A percentile compares a stretch with the other conserved stretches of the same genome.
These are phyloP conservation scores for Eimeria acervulina DNA, from an alignment of 169 alveolate species.

Conservation along the genomic window DNA sequence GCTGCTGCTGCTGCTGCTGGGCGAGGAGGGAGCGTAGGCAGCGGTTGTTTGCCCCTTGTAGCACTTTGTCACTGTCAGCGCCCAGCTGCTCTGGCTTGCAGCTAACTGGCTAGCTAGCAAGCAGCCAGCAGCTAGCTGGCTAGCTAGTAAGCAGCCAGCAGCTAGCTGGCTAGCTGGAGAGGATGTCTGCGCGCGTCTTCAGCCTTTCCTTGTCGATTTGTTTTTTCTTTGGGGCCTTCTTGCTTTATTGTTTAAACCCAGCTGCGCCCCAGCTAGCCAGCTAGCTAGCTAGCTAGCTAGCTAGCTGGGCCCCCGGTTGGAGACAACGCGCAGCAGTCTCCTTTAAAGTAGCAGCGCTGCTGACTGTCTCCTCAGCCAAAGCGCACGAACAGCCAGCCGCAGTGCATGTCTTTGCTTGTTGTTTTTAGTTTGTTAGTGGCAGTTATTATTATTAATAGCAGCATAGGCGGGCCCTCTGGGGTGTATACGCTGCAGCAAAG, in stretches of 20 bases:
- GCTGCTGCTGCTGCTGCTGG: constrained; percentile 10
- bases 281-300: background rate
- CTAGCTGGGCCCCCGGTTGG: background rate
- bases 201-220: background rate
- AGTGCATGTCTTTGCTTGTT: too few relatives aligned
- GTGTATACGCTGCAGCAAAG: too few relatives aligned
- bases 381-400: too few relatives aligned
- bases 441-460: too few relatives aligned
- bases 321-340: background rate
- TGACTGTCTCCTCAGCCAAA: too few relatives aligned
- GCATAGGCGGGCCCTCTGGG: too few relatives aligned
- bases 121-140: background rate
- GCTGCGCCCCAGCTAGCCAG: background rate
- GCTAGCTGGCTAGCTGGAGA: background rate
- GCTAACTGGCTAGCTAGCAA: background rate
- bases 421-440: too few relatives aligned
- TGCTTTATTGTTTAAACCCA: background rate
- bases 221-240: background rate
- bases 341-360: too few relatives aligned
- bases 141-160: background rate
- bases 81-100: background rate
- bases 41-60: background rate
- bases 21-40: too few relatives aligned
- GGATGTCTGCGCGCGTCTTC: too few relatives aligned
- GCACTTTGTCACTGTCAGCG: background rate